Evolutionary conservation across 768 basidiomycete genomes (phyloP), one percentile per base, ranked within the genome.

Genomic region (Mycena haematopus): DNA sequence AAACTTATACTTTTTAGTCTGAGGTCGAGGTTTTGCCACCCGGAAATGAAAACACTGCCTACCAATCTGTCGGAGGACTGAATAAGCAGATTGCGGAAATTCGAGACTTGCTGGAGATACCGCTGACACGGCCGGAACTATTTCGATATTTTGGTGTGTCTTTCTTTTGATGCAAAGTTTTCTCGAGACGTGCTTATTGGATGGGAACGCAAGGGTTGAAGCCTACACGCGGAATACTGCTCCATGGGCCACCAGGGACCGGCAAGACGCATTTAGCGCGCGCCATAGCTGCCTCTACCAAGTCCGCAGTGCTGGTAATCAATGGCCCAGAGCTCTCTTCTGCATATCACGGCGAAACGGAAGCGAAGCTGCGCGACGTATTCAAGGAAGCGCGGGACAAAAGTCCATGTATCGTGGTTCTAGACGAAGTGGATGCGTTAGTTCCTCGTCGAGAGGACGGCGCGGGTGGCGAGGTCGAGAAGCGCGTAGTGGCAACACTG

Each of bases 181-280:
- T 52, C 49, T 33, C 25, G 31, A 59, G 7, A 4, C 27, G 4
- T 25, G 24, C 49, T 60, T n/a, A 60, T 19, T 45, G 40, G 52
- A 29, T 38, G 35, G 8, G 22, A 58, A 35, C 25, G 11, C n/a
- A 65, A 81, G 94, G 92, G 36, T 81, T 99, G n/a, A 95, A 92
- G 69, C 96, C 96, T 17, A 96, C 96, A n/a, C 88, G 93, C 49
- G 97, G 97, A 5, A 91, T 99, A 47, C 84, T 99, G 21, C 84
- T 99, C 1, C 90, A 98, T 74, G 97, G 97, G 13, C 96, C 95
- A 13, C 95, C 97, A 3, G 97, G 97, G 38, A 99, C 97, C 10
- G 97, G 97, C 17, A 99, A 99, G 78, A 99, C 97, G 0, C 95
- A 97, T 71, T 81, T 99, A 2, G 96, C 97, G 13, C 89, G 95